These are phyloP conservation scores for Fraxinus latifolia DNA, from an alignment of 305 asterid species.

Conservation along the genomic window DNA sequence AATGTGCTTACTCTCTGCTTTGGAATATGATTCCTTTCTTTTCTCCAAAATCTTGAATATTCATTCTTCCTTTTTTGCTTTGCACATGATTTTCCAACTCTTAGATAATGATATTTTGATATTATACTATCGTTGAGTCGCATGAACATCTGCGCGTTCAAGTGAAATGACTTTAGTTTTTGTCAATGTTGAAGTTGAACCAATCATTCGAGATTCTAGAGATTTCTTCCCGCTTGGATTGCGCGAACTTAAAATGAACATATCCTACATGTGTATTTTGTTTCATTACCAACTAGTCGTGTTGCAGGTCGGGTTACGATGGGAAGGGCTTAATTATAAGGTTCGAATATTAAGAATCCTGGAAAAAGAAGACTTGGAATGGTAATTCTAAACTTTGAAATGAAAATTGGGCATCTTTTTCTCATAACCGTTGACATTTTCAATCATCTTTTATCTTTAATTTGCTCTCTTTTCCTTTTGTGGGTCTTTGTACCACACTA, in stretches of 20 bases:
- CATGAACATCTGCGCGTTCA: not conserved
- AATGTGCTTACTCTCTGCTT: slow-evolving; percentile 15
- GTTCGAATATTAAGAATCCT: not conserved
- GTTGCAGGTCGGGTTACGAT: not conserved
- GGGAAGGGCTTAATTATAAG: not conserved
- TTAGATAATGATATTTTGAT: not conserved
- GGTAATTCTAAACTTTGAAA: not conserved
- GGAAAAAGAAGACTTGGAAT: not conserved
- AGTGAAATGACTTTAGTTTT: not conserved
- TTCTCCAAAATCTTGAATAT: slow-evolving; percentile 7
- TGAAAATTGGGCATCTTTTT: slow-evolving; percentile 27
- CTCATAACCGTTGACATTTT: slow-evolving; percentile 62
- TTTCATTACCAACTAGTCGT: not conserved
- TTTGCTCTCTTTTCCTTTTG: slow-evolving; percentile 14
- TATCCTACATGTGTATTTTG: not conserved
- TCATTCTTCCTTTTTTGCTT: not conserved
- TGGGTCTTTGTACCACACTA: slow-evolving; percentile 33
- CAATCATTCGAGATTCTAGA: not conserved
- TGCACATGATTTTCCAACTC: not conserved
- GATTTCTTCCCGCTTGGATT: not conserved
- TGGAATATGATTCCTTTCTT: slow-evolving; percentile 27
- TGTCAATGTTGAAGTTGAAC: not conserved
- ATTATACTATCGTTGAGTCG: not conserved
- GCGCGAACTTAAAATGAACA: not conserved
- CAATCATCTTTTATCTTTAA: slow-evolving; percentile 1